Conservation (phyloP, 495 filamentous ascomycete genomes). For the Immersiella caudata region DNA sequence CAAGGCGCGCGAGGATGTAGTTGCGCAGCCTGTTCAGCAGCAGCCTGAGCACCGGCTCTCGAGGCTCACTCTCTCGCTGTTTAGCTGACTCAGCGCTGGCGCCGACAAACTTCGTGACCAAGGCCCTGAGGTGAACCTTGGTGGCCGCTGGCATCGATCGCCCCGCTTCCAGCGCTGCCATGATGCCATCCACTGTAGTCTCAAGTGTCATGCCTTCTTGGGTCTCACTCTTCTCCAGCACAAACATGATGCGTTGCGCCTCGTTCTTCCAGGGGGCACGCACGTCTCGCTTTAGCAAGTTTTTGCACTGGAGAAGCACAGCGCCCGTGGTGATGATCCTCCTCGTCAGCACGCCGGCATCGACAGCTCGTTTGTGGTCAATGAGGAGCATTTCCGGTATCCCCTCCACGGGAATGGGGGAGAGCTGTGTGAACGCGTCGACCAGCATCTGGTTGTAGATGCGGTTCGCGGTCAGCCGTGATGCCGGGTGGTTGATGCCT, state of each 20-base stretch:
- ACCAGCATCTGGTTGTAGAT: conserved; percentile 80
- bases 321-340: conserved; percentile 76
- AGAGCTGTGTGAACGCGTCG: conserved; percentile 55
- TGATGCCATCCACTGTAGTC: conserved; percentile 63
- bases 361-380: conserved; percentile 69
- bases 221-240: conserved; percentile 48
- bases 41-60: conserved; percentile 80
- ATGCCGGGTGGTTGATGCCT: conserved; percentile 56
- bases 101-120: conserved; percentile 54
- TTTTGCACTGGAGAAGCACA: conserved; percentile 90
- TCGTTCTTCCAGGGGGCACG: conserved; percentile 87
- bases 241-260: conserved; percentile 69
- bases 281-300: conserved; percentile 89
- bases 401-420: conserved; percentile 56
- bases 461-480: conserved; percentile 63
- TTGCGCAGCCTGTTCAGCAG: conserved; percentile 72
- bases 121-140: conserved; percentile 56
- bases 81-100: conserved; percentile 43
- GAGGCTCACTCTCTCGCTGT: conserved; percentile 50
- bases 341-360: conserved; percentile 68
- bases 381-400: conserved; percentile 86
- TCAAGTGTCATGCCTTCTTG: conserved; percentile 57
- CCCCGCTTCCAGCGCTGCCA: conserved; percentile 76
- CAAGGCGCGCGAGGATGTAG: conserved; percentile 76
- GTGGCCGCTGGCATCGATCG: conserved; percentile 76